Evolutionary conservation across 192 early-diverging fungal species (phyloP).

Genomic region (Bifiguratus adelaidae): DNA sequence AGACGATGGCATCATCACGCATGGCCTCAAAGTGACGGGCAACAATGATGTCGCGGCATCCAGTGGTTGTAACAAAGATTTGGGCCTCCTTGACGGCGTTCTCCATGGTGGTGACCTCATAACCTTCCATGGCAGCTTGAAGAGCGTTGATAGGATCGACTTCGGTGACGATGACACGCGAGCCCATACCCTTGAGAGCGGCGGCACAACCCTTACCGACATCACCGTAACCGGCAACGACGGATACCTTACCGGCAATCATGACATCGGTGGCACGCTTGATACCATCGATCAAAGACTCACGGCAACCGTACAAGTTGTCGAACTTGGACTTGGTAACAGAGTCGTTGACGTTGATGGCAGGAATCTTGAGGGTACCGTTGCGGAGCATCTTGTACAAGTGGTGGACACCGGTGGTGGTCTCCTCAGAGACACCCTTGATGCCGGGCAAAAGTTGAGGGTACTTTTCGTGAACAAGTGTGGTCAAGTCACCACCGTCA

Average conservation of each 20-base stretch:
- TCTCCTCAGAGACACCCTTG: slow-evolving; percentile 96
- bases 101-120: slow-evolving; percentile 99
- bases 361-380: slow-evolving; percentile 92
- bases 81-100: slow-evolving; percentile 82
- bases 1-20: slow-evolving; percentile 98
- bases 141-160: slow-evolving; percentile 99
- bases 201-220: slow-evolving; percentile 99
- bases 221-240: slow-evolving; percentile 99
- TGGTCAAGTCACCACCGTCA: slow-evolving; percentile 97
- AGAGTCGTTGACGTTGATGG: slow-evolving; percentile 99
- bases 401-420: slow-evolving; percentile 99
- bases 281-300: slow-evolving; percentile 98
- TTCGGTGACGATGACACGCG: slow-evolving; percentile 96
- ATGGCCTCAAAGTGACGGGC: slow-evolving; percentile 86
- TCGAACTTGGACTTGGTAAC: slow-evolving; percentile 99
- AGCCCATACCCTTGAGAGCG: slow-evolving; percentile 95
- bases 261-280: slow-evolving; percentile 99
- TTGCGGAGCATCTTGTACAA: slow-evolving; percentile 98
- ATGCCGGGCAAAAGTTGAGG: slow-evolving; percentile 78
- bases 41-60: slow-evolving; percentile 96
- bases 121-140: slow-evolving; percentile 99
- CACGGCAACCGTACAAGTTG: slow-evolving; percentile 99
- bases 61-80: slow-evolving; percentile 99
- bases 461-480: slow-evolving; percentile 93
- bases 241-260: slow-evolving; percentile 98